Conservation (phyloP, 495 filamentous ascomycete genomes). For the Tricharina praecox region DNA sequence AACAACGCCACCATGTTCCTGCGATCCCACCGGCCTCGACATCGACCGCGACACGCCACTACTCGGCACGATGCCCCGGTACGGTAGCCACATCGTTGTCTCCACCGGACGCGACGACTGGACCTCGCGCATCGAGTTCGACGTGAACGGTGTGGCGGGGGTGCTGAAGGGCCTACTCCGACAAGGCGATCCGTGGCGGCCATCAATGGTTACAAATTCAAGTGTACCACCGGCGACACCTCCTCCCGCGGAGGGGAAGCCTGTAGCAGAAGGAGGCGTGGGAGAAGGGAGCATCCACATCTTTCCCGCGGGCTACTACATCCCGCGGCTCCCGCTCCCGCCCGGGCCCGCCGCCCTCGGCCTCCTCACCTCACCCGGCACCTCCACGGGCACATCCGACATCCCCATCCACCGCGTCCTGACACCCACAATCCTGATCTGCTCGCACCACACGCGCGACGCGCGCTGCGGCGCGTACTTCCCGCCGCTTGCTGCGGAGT, state of each 20-base stretch:
- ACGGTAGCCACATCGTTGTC: conserved; percentile 64
- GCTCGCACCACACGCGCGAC: conserved; percentile 30
- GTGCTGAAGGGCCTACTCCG: conserved; percentile 48
- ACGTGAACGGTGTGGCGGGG: conserved; percentile 42
- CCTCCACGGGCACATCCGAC: conserved; percentile 34
- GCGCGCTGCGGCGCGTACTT: conserved; percentile 69
- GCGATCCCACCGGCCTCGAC: conserved; percentile 42
- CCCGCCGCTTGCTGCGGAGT: conserved; percentile 53
- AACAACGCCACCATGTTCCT: conserved; percentile 1
- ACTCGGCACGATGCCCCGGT: conserved; percentile 67
- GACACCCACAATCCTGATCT: conserved; percentile 30
- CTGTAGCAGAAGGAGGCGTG: conserved; percentile 11
- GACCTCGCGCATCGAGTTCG: conserved; percentile 49
- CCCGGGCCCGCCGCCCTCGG: conserved; percentile 32
- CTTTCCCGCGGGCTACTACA: conserved; percentile 1
- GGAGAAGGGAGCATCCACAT: conserved; percentile 25
- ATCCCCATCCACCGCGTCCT: conserved; percentile 43
- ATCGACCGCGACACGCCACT: conserved; percentile 62
- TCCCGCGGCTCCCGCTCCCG: neutral
- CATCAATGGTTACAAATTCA: conserved; percentile 14
- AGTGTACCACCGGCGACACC: too few relatives aligned
- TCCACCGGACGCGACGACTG: conserved; percentile 69
- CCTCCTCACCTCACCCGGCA: conserved; percentile 47
- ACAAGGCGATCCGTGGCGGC: conserved; percentile 34
- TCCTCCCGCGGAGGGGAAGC: neutral